Base-by-base conservation (phyloP, 2,329 filamentous ascomycete genomes). In the Epichloe gansuensis region DNA sequence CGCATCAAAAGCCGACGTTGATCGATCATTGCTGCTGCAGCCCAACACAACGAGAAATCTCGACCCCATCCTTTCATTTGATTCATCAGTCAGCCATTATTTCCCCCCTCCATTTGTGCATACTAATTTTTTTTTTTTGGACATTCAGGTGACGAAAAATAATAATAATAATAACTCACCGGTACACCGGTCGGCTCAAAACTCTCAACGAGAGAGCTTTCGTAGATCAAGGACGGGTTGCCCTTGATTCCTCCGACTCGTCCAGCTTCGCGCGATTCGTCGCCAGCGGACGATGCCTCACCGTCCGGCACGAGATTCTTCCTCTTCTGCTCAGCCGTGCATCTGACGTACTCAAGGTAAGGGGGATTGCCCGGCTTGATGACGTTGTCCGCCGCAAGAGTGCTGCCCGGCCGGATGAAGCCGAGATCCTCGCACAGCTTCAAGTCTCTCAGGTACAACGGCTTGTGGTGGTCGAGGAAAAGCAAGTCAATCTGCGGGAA, bases 381-480 rank as follows among this genome's bases (percentile, higher is more conserved):
- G 50, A 87, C 71, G 61, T 88, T 88, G 61, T 88, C 84, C 1
- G 84, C 84, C 0, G 77, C 81, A 21, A 85, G 67, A 0, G 85
- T 74, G 1, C 76, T 77, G 0, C 85, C 85, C 0, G 75, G 72
- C 0, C 70, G 71, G 3, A 93, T 71, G 38, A 91, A 64, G 0
- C 74, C 76, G 5, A 90, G 69, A 40, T 85, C 74, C 68, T 93
- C 87, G 62, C 83, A 87, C 0, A 89, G 74, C 68, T 89, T 89
- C 55, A 91, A 66, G 59, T 93, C 88, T 0, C 78, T 75, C 1
- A 77, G 79, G 63, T 91, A 93, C 0, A 82, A 78, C 0, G 84
- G 83, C 66, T 91, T 90, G 67, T 84, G 84, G 65, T 93, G 87
- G 60, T 93, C 88, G 38, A 93, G 69, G 65, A 93, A 91, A 65